Percentiles rank a stretch among this genome's conserved stretches.
These are phyloP conservation scores for Sclerotiophoma versabilis DNA, from an alignment of 2,329 filamentous ascomycete genomes.

Conservation along the genomic window DNA sequence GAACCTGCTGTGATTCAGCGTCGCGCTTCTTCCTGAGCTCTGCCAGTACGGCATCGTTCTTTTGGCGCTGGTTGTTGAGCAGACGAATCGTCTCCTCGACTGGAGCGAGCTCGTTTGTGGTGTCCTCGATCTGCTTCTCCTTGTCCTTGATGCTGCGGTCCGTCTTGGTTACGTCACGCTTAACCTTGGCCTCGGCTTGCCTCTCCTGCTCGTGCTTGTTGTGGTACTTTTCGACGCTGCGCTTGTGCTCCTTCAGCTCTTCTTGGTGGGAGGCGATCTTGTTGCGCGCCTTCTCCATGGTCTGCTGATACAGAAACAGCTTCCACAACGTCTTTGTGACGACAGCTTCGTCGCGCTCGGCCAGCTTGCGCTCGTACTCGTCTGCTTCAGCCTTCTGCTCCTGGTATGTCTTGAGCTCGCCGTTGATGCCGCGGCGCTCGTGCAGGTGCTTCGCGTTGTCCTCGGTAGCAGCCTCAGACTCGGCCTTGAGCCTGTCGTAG, in stretches of 20 bases:
- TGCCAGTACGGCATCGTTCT: constrained; percentile 71
- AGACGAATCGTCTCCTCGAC: constrained; percentile 88
- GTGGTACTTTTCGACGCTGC: constrained; percentile 86
- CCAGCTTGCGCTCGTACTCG: constrained; percentile 87
- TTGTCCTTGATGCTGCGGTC: constrained; percentile 86
- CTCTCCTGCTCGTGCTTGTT: constrained; percentile 80
- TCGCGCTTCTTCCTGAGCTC: constrained; percentile 79
- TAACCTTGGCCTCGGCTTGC: constrained; percentile 79
- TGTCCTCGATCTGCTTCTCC: constrained; percentile 85
- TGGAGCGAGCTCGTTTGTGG: constrained; percentile 83
- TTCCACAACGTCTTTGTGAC: constrained; percentile 97
- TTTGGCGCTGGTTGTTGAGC: constrained; percentile 73
- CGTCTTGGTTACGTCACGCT: constrained; percentile 78
- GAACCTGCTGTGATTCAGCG: constrained; percentile 70
- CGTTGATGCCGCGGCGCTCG: constrained; percentile 91
- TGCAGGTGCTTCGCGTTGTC: constrained; percentile 89
- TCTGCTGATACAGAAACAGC: constrained; percentile 89
- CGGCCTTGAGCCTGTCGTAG: constrained; percentile 87
- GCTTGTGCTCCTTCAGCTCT: constrained; percentile 89
- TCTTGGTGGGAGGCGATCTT: constrained; percentile 94
- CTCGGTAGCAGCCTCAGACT: constrained; percentile 85
- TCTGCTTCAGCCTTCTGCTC: constrained; percentile 97
- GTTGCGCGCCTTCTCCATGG: constrained; percentile 89
- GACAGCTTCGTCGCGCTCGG: constrained; percentile 88
- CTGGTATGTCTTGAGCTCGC: constrained; percentile 96